Conservation (phyloP, 164 flowering plant species). For the Malania oleifera region DNA sequence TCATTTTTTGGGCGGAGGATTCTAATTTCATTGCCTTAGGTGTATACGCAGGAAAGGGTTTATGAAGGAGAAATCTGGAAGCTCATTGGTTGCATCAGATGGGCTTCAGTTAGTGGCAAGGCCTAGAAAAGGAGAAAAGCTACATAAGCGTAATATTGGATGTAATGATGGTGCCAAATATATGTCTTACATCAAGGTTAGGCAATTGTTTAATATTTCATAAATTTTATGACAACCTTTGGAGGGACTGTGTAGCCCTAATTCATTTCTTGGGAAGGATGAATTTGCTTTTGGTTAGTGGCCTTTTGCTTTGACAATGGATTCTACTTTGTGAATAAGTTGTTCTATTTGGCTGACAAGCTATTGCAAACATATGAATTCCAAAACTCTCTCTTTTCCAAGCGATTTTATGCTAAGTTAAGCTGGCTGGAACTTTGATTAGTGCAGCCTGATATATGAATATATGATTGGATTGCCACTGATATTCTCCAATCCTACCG, state of each 20-base stretch:
- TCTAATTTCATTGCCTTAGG: not conserved
- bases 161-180: constrained; percentile 56
- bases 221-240: not conserved
- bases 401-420: not conserved
- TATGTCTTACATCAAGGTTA: constrained; percentile 82
- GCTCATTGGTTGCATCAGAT: constrained; percentile 17
- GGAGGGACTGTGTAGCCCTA: not conserved
- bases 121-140: constrained; percentile 35
- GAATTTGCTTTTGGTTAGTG: too few species aligned
- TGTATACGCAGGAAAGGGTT: constrained; percentile 26
- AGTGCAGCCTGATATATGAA: too few species aligned
- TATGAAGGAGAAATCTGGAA: constrained; percentile 23
- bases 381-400: too few species aligned
- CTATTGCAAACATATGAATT: too few species aligned
- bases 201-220: not conserved
- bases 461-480: too few species aligned
- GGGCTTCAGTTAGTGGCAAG: constrained; percentile 21
- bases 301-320: too few species aligned
- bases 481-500: too few species aligned
- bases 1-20: too few species aligned
- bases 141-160: constrained; percentile 30
- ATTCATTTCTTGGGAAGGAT: too few species aligned
- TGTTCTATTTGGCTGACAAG: too few species aligned
- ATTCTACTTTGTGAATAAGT: too few species aligned
- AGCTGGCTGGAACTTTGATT: too few species aligned